Base-by-base conservation (phyloP, 148 eudicot genomes). In the Agrostemma githago region DNA sequence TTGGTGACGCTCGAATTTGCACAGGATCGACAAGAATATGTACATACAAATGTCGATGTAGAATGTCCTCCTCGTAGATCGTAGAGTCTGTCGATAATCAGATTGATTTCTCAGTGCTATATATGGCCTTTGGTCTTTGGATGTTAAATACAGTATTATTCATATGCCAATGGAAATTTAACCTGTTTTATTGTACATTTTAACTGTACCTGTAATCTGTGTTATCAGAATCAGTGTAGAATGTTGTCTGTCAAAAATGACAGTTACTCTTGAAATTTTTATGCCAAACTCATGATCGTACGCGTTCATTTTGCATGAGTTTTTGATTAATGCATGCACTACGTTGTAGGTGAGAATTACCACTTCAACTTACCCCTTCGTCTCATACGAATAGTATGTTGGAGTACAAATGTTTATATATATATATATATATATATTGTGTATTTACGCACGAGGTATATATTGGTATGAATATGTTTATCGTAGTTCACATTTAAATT, bases 21-120 rank as follows among this genome's bases (percentile, higher is more conserved):
- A 38, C 40, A 46, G 37, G 17, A 42, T 77, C 14, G 74, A 56
- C 59, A 21, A 40, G 51, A 73, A 53, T 19, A 19, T 75, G 79
- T 78, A 82, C 77, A 78, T 78, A 78, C 26, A 78, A 56, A 80
- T 37, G 79, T 41, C 9, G 41, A 12, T 71, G 67, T n/a, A 6
- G 14, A 21, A 65, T 71, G 66, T 48, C 65, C 20, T 48, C 65
- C 20, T 46, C 6, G 65, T 66, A 21, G 34, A 62, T 62, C 41
- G 37, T 62, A 43, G 20, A 67, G 53, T 67, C 5, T 67, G 34
- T 21, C 41, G 15, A 62, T 21, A 21, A 21, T 62, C 41, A 26
- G 66, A 62, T 5, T 62, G 66, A 62, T 5, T 62, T 40, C 3
- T 62, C 66, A 5, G 11, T 34, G 66, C 40, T 34, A 62, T 26